Evolutionary conservation across 768 basidiomycete species (phyloP), one percentile per base, ranked within the genome.

Genomic region (Gelatoporia subvermispora): DNA sequence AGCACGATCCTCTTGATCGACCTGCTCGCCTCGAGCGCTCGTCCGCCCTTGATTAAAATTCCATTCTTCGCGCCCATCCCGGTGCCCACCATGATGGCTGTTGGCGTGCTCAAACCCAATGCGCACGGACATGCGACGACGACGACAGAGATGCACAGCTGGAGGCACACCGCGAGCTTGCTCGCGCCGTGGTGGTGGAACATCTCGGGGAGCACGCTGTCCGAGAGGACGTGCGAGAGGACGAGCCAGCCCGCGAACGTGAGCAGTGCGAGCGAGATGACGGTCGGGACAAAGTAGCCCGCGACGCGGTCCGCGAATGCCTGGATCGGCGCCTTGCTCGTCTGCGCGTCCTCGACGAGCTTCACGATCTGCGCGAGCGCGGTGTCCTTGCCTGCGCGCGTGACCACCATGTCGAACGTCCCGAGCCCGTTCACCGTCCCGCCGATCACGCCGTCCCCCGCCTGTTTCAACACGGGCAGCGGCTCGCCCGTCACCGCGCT

Each of bases 81-180:
- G 0, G 95, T 98, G 16, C 96, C 96, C 25, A 98, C 96, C 96
- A 98, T 98, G 68, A 98, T 93, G 2, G 95, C 96, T 0, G 96
- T 98, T 1, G 96, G 96, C 0, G 95, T 98, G 47, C 90, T 91
- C 50, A 98, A 76, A 4, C 95, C 96, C 28, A 99, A 78, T 0
- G 96, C 95, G 64, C 96, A 99, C 0, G 96, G 96, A 66, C 96
- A 99, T 18, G 96, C 95, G 44, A 99, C 93, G 42, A 99, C 96
- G 50, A 99, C 80, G 53, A 98, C 96, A 35, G 90, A 93, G 62
- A 98, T 99, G 66, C 95, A 97, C 60, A 99, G 84, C 71, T 95
- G 93, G 41, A 99, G 73, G 64, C 94, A 98, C 13, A 95, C 86
- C 7, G 90, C 88, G 50, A 97, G 72, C 60, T 86, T 88, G 60